These are phyloP conservation scores for Cryphonectria japonica DNA, from an alignment of 2,329 filamentous ascomycete genomes.

Conservation along the genomic window DNA sequence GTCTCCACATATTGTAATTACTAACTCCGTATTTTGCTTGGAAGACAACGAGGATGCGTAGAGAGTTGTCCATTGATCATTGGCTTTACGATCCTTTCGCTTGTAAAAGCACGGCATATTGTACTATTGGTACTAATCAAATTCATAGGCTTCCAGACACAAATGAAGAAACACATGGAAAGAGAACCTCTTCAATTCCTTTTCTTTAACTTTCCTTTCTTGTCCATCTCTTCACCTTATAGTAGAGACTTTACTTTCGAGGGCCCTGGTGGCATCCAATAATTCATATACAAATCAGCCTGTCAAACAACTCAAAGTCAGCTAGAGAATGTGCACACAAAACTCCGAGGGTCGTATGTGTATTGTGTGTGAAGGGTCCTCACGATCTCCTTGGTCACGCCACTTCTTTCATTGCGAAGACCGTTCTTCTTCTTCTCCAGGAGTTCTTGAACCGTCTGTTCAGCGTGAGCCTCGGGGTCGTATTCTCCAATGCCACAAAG, in stretches of 20 bases:
- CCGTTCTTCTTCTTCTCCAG: neutral
- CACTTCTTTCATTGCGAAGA: neutral
- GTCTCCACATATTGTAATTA: too few relatives aligned
- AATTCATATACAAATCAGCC: constrained; percentile 10
- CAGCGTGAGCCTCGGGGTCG: constrained; percentile 11
- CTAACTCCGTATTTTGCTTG: too few relatives aligned
- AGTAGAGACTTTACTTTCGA: constrained; percentile 16
- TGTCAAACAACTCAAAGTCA: neutral
- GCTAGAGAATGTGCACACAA: neutral
- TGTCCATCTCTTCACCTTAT: neutral
- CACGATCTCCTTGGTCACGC: constrained; percentile 7
- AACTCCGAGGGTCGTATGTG: too few relatives aligned
- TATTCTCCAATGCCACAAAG: neutral
- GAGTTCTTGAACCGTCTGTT: neutral
- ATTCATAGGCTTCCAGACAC: too few relatives aligned
- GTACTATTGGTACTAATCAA: too few relatives aligned
- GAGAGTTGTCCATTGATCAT: too few relatives aligned
- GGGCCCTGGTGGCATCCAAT: constrained; percentile 7
- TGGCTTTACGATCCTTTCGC: neutral
- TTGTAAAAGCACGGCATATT: neutral
- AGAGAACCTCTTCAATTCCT: too few relatives aligned
- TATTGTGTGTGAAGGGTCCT: neutral
- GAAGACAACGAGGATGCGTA: too few relatives aligned
- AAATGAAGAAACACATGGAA: too few relatives aligned
- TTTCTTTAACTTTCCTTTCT: neutral